Evolutionary conservation across 192 early-diverging fungal genomes (phyloP), one percentile per base, ranked within the genome.

Genomic region (Coemansia sp.): DNA sequence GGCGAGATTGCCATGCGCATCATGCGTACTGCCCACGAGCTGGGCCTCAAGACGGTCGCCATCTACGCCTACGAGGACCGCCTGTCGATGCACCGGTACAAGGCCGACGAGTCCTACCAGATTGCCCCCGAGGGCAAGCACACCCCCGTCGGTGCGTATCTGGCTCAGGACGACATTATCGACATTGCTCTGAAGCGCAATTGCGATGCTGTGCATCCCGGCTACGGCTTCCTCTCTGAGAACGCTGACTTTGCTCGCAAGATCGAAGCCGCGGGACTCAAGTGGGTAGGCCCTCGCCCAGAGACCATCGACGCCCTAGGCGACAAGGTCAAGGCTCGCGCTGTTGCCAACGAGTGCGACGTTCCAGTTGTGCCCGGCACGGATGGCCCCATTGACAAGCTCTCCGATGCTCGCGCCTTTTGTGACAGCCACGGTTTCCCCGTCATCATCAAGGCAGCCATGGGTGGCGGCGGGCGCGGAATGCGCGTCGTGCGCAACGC

Each of bases 91-190:
- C 95, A 97, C 82, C 89, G 94, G 33, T 95, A 95, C 86, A 95
- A 94, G 91, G 96, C 97, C 12, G 94, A 97, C 80, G 95, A 98
- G 83, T 91, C 95, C 5, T 98, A 93, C 88, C 95, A 96, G 87
- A 95, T 98, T 79, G 97, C 90, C 13, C 81, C 89, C 71, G 88
- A 87, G 57, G 93, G 91, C 67, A 84, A 78, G 75, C 68, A 78
- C 72, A 92, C 94, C 33, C 95, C 95, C 5, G 95, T 97, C n/a
- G 95, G 92, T 34, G 95, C 97, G 5, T 98, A 98, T 76, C 88
- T 98, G 46, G 92, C 94, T 13, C 95, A 95, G 75, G 93, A 95
- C 76, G 93, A 94, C 70, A 97, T 98, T 65, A 88, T 98, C 64
- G 84, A 83, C 31, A 95, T 97, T 73, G 97, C 96, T 22, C 89